phyloP scores from a whole-genome alignment of 345 rosid genomes.

The Citrus glauca region DNA sequence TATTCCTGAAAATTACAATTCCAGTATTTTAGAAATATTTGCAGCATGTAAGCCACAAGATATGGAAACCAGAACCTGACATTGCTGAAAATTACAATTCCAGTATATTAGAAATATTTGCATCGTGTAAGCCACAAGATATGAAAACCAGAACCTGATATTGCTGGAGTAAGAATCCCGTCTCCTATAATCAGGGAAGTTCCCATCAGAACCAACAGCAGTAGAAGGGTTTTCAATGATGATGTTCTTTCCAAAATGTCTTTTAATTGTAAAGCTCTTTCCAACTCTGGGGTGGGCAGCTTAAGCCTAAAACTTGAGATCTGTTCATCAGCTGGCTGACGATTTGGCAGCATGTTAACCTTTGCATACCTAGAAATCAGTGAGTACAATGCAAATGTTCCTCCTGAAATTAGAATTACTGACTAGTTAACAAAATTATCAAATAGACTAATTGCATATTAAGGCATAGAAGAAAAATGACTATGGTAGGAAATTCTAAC shows the following conservation, averaged over 20 bases:
- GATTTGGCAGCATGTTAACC: slow-evolving; percentile 85
- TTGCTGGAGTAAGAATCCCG: slow-evolving; percentile 94
- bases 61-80: slow-evolving; percentile 50
- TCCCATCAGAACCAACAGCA: slow-evolving; percentile 89
- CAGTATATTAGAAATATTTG: neutral
- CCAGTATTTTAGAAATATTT: neutral
- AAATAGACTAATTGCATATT: neutral
- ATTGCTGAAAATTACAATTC: slow-evolving; percentile 46
- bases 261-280: slow-evolving; percentile 74
- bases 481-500: slow-evolving; percentile 25
- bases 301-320: slow-evolving; percentile 90
- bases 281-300: slow-evolving; percentile 92
- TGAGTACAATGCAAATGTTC: slow-evolving; percentile 93
- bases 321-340: slow-evolving; percentile 85
- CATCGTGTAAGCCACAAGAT: neutral
- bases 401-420: slow-evolving; percentile 56
- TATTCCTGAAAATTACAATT: neutral
- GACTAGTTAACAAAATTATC: slow-evolving; percentile 9
- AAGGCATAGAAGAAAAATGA: neutral
- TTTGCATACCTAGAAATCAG: slow-evolving; percentile 88
- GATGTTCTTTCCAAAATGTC: slow-evolving; percentile 75
- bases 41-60: neutral
- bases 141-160: slow-evolving; percentile 57
- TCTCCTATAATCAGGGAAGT: slow-evolving; percentile 98
- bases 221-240: slow-evolving; percentile 62